These are phyloP conservation scores for Lepidium aucheri DNA, from an alignment of 345 rosid genomes.

Conservation along the genomic window DNA sequence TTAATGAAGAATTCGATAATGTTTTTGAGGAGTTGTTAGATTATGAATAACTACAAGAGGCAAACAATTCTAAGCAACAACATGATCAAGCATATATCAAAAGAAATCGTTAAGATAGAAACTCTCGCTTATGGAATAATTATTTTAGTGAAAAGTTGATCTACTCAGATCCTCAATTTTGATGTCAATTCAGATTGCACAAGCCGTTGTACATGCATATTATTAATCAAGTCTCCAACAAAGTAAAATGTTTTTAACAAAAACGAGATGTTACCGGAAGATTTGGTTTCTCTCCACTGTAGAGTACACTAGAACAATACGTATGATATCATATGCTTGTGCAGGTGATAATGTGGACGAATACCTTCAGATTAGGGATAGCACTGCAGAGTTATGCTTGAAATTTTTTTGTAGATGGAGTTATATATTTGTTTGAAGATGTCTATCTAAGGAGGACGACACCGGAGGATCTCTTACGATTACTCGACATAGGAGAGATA, in stretches of 20 bases:
- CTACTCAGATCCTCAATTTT: neutral
- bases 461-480: no score
- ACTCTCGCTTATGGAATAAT: neutral
- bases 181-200: neutral
- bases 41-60: neutral
- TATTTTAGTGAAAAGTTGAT: neutral
- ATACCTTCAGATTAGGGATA: no score
- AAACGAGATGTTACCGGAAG: neutral
- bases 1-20: neutral
- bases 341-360: no score
- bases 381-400: no score
- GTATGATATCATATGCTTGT: no score
- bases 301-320: neutral
- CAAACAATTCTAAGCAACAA: neutral
- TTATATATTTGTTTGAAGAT: no score
- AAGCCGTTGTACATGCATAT: neutral
- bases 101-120: neutral
- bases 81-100: neutral
- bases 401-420: no score
- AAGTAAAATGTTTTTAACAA: neutral
- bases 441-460: no score
- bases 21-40: neutral
- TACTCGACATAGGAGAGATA: no score
- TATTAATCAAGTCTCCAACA: neutral
- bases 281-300: neutral